Percentiles rank a stretch among this genome's conserved stretches.
Conservation (phyloP, 768 basidiomycete genomes). For the Dictyophora rubrovolvata region DNA sequence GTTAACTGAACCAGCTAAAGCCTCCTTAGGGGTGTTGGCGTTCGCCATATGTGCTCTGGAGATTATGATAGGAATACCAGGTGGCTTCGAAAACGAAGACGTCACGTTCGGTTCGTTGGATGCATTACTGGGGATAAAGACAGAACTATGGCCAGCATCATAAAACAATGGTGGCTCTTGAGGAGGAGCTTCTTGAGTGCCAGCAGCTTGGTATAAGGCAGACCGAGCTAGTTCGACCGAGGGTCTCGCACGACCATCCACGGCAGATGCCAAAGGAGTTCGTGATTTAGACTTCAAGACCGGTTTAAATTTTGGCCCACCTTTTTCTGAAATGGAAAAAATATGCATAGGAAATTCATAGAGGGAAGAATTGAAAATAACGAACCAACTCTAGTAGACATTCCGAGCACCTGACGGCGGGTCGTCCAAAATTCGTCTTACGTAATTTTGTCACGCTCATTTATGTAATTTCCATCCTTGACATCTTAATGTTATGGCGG, state of each 20-base stretch:
- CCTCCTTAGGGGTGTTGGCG: not conserved
- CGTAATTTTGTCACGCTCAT: not conserved
- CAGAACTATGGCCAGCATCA: not conserved
- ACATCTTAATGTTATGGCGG: not conserved
- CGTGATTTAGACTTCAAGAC: constrained; percentile 6
- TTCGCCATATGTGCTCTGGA: not conserved
- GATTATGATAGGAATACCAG: not conserved
- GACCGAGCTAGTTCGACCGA: not conserved
- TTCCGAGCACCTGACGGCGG: not conserved
- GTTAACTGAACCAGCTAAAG: not conserved
- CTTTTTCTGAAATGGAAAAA: constrained; percentile 4
- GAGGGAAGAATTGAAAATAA: not conserved
- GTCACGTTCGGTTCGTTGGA: too few relatives aligned
- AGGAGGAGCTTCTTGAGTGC: not conserved
- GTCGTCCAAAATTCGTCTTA: too few relatives aligned
- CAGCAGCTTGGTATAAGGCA: not conserved
- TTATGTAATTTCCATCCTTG: not conserved
- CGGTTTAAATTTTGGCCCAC: constrained; percentile 6
- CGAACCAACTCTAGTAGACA: not conserved
- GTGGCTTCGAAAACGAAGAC: not conserved
- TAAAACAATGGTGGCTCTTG: not conserved
- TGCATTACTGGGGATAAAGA: not conserved
- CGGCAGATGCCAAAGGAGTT: not conserved
- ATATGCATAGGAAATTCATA: not conserved
- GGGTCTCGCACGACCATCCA: not conserved